phyloP scores from a whole-genome alignment of 495 filamentous ascomycete genomes.

The Penicillium pancosmium region DNA sequence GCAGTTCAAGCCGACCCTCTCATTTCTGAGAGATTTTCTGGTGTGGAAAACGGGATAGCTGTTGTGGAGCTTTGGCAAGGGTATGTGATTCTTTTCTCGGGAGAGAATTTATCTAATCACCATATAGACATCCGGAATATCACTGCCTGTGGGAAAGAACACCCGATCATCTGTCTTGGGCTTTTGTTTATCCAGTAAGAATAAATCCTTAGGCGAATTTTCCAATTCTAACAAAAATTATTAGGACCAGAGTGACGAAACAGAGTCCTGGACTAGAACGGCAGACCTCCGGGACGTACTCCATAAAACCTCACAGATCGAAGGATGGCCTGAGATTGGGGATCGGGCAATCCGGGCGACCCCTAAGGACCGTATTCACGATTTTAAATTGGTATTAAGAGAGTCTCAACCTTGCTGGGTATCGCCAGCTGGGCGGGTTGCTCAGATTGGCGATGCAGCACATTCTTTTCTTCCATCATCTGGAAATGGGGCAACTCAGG shows the following conservation, averaged over 20 bases:
- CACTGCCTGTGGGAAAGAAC: neutral
- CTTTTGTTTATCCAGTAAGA: slow-evolving; percentile 8
- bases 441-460: slow-evolving; percentile 68
- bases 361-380: slow-evolving; percentile 8
- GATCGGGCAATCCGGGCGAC: slow-evolving; percentile 11
- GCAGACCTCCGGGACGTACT: slow-evolving; percentile 10
- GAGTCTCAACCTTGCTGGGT: slow-evolving; percentile 67
- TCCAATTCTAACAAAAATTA: neutral
- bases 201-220: neutral
- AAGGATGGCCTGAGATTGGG: slow-evolving; percentile 17
- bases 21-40: slow-evolving; percentile 8
- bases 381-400: slow-evolving; percentile 44
- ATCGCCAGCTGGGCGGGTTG: slow-evolving; percentile 55
- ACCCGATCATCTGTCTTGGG: neutral
- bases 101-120: neutral
- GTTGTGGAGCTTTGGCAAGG: slow-evolving; percentile 18
- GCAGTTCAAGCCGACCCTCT: slow-evolving; percentile 9
- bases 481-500: slow-evolving; percentile 68
- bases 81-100: neutral
- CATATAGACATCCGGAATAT: neutral
- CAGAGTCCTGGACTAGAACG: slow-evolving; percentile 8
- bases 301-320: slow-evolving; percentile 2
- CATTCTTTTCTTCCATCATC: slow-evolving; percentile 72
- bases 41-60: slow-evolving; percentile 8
- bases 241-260: neutral